Conservation (phyloP, 2,329 filamentous ascomycete species). For the Talaromyces funiculosus region DNA sequence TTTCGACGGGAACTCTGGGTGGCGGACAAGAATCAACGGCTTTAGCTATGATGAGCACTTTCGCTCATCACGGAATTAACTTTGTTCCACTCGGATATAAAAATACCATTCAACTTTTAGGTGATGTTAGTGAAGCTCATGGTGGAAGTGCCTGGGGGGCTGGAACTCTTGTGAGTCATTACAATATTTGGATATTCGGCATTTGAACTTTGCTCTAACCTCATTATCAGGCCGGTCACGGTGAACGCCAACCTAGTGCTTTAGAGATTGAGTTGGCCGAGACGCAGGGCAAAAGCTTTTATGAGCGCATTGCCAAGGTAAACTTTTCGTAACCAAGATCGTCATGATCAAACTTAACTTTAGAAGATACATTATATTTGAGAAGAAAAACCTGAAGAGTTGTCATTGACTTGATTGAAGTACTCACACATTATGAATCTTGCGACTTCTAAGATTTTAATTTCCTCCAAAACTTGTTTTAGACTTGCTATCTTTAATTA, state of each 20-base stretch:
- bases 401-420: too few relatives aligned
- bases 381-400: too few relatives aligned
- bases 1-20: conserved; percentile 73
- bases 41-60: conserved; percentile 75
- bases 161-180: conserved; percentile 66
- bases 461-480: too few relatives aligned
- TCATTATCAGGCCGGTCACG: conserved; percentile 52
- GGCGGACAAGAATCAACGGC: conserved; percentile 92
- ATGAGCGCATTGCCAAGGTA: conserved; percentile 63
- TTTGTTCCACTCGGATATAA: conserved; percentile 95
- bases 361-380: too few relatives aligned
- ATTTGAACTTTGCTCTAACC: conserved; percentile 13
- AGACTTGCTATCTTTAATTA: too few relatives aligned
- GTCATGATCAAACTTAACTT: too few relatives aligned
- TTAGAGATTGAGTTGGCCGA: conserved; percentile 74
- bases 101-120: conserved; percentile 63
- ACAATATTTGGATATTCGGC: background rate
- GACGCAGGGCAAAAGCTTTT: conserved; percentile 81
- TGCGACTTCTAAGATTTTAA: too few relatives aligned
- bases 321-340: too few relatives aligned
- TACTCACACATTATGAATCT: too few relatives aligned
- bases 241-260: conserved; percentile 70
- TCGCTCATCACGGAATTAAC: conserved; percentile 89
- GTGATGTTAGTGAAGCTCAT: conserved; percentile 70
- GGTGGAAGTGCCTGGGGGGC: conserved; percentile 91